Base-by-base conservation (phyloP, 148 eudicot species). In the Gaultheria prostrata region DNA sequence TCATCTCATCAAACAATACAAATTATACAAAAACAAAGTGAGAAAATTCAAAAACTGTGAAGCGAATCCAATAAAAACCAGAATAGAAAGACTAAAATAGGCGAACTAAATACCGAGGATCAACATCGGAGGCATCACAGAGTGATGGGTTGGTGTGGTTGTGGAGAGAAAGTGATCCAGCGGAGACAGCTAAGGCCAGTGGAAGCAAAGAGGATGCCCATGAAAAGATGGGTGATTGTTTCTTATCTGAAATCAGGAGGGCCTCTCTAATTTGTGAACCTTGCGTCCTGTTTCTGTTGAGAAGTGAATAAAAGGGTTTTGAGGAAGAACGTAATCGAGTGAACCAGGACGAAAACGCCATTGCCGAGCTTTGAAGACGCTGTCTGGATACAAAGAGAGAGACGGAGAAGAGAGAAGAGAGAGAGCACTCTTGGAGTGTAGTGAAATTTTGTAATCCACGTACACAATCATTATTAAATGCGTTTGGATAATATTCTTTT, bases 121-220 rank as follows among this genome's bases (percentile, higher is more conserved):
- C 80, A 46, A 83, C 83, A 89, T 85, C 48, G 45, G 87, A 83
- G 63, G 90, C 63, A 45, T 94, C 92, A 70, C 89, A 90, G 45
- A 86, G 69, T 0, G 94, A 89, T 51, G 89, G 80, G 73, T 82
- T 48, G 61, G 59, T 24, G 12, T 76, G 84, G 50, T 85, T 61
- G 4, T 86, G 87, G 4, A 91, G 39, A 51, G 84, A 32, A 84
- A 91, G 80, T 33, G 94, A 90, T 13, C 89, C 94, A 35, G 92
- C 92, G 14, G 90, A 92, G 82, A 77, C 78, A 1, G 88, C 86
- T 18, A 91, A 12, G 24, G 88, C 84, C 26, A 94, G 33, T 50
- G 95, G 98, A 30, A 94, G 80, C 82, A 91, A 85, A 87, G 89
- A 83, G 13, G 86, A 71, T 43, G 83, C 85, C 94, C 91, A 91